These are phyloP conservation scores for Tricladium varicosporioides DNA, from an alignment of 2,329 filamentous ascomycete species.

Conservation along the genomic window DNA sequence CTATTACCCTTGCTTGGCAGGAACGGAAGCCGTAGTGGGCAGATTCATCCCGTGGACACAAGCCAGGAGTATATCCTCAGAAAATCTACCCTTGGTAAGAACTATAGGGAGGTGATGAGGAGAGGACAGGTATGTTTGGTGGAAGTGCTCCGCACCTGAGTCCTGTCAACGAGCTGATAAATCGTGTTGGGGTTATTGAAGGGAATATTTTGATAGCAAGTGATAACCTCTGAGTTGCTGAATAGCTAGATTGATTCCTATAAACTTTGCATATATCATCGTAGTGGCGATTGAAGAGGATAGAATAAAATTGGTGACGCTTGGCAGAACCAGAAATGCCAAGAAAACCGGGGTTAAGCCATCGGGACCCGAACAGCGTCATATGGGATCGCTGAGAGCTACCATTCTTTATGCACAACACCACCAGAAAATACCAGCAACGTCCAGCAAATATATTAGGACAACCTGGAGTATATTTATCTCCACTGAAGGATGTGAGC, in stretches of 20 bases:
- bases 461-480: background rate
- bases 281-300: too few relatives aligned
- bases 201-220: slow-evolving; percentile 35
- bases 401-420: too few relatives aligned
- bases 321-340: too few relatives aligned
- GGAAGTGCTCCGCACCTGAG: slow-evolving; percentile 40
- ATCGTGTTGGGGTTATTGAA: slow-evolving; percentile 47
- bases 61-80: slow-evolving; percentile 50
- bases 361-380: too few relatives aligned
- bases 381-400: too few relatives aligned
- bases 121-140: slow-evolving; percentile 53
- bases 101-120: slow-evolving; percentile 52
- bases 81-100: slow-evolving; percentile 52
- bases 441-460: too few relatives aligned
- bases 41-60: slow-evolving; percentile 55
- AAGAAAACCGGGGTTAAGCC: too few relatives aligned
- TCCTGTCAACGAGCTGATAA: slow-evolving; percentile 49
- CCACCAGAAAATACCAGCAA: too few relatives aligned
- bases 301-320: too few relatives aligned
- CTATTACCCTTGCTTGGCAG: slow-evolving; percentile 58
- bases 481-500: slow-evolving; percentile 25
- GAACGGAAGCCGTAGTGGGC: slow-evolving; percentile 56
- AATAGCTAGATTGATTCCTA: too few relatives aligned
- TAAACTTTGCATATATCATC: too few relatives aligned
- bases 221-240: background rate